Conservation (phyloP, 2,329 filamentous ascomycete species). For the Colletotrichum cordylinicola region DNA sequence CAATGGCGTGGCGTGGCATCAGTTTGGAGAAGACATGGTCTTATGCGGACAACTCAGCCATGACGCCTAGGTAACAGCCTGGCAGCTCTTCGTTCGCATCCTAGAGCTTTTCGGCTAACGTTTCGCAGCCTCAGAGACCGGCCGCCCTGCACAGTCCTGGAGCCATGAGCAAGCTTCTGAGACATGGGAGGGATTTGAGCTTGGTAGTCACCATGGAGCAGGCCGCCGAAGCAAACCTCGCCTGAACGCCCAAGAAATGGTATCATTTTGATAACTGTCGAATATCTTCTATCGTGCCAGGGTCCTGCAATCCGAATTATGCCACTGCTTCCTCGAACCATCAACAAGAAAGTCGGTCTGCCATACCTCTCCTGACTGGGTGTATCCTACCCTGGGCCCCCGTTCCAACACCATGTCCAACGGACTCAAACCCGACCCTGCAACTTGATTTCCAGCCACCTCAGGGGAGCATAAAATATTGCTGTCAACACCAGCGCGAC, state of each 20-base stretch:
- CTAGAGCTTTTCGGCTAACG: background rate
- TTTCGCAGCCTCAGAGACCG: background rate
- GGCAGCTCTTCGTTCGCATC: background rate
- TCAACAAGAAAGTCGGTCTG: slow-evolving; percentile 11
- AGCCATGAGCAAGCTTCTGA: background rate
- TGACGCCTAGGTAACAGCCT: slow-evolving; percentile 2
- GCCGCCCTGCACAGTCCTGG: background rate
- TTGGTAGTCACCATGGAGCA: background rate
- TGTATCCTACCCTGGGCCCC: background rate
- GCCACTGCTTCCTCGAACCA: background rate
- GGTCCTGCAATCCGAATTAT: background rate
- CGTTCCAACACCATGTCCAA: background rate
- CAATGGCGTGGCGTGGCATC: slow-evolving; percentile 73
- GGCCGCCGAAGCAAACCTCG: background rate
- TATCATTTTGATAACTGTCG: slow-evolving; percentile 7
- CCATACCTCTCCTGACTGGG: slow-evolving; percentile 10
- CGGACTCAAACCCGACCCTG: slow-evolving; percentile 28
- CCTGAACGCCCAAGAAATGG: background rate
- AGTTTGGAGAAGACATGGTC: slow-evolving; percentile 83
- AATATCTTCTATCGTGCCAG: background rate
- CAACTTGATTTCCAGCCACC: slow-evolving; percentile 39
- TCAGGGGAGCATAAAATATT: slow-evolving; percentile 46
- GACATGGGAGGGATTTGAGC: background rate
- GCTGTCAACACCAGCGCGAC: slow-evolving; percentile 45
- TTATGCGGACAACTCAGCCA: slow-evolving; percentile 69